Conservation (phyloP, 306 rosid genomes). For the Quercus berberidifolia region DNA sequence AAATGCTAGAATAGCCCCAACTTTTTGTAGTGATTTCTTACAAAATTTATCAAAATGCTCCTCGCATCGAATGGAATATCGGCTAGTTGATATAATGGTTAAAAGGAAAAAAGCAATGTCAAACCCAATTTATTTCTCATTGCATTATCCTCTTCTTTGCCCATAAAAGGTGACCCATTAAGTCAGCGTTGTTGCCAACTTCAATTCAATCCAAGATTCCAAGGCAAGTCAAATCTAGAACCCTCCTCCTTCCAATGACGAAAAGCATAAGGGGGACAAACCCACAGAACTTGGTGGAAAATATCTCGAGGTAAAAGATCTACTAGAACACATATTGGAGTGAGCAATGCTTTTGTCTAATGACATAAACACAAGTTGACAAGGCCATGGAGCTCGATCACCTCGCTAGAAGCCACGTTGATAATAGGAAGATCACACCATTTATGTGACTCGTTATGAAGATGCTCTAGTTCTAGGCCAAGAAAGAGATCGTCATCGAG, state of each 20-base stretch:
- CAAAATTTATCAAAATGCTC: no score
- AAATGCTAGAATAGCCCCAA: no score
- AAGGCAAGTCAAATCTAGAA: no score
- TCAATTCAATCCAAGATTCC: no score
- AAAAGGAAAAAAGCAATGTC: no score
- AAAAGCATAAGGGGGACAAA: constrained; percentile 88
- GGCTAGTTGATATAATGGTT: no score
- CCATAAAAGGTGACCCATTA: no score
- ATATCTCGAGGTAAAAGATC: constrained; percentile 83
- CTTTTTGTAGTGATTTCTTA: no score
- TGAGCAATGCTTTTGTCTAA: constrained; percentile 93
- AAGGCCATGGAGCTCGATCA: constrained; percentile 96
- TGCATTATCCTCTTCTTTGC: no score
- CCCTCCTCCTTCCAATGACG: constrained; percentile 46
- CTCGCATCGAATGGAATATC: rapidly evolving
- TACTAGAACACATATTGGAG: constrained; percentile 89
- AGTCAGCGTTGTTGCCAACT: no score
- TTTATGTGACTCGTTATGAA: constrained; percentile 96
- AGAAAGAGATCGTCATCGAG: constrained; percentile 93
- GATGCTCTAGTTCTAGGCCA: constrained; percentile 97
- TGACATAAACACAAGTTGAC: constrained; percentile 91
- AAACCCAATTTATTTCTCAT: no score
- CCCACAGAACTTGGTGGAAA: constrained; percentile 89
- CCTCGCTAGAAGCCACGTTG: constrained; percentile 83
- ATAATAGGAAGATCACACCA: constrained; percentile 84